Percentiles rank a stretch among this genome's conserved stretches.
phyloP scores from a whole-genome alignment of 2,329 filamentous ascomycete genomes.

The Trichophyton equinum region DNA sequence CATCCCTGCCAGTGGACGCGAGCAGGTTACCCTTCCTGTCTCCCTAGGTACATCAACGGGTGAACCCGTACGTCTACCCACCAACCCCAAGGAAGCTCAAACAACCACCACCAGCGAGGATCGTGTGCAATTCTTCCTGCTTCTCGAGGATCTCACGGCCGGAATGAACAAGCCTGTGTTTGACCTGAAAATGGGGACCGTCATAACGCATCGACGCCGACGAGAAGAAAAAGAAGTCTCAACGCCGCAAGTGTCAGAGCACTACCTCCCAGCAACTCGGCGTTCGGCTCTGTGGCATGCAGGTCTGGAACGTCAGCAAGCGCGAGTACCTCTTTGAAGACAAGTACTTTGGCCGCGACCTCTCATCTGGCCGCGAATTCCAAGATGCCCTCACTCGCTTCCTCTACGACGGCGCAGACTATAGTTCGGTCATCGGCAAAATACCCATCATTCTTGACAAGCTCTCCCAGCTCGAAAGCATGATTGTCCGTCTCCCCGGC shows the following conservation, averaged over 20 bases:
- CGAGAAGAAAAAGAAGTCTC: conserved; percentile 84
- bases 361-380: conserved; percentile 81
- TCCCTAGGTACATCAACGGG: conserved; percentile 15
- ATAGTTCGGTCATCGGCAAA: conserved; percentile 67
- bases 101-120: conserved; percentile 28
- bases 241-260: conserved; percentile 79
- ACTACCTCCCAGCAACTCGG: conserved; percentile 88
- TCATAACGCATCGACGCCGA: conserved; percentile 83
- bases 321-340: conserved; percentile 90
- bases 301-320: conserved; percentile 80
- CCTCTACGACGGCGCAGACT: conserved; percentile 76
- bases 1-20: neutral
- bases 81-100: conserved; percentile 68
- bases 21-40: conserved; percentile 10
- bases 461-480: conserved; percentile 67
- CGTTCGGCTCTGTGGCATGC: conserved; percentile 86
- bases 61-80: conserved; percentile 35
- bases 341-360: conserved; percentile 86
- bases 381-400: conserved; percentile 79
- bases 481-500: conserved; percentile 64
- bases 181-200: conserved; percentile 99
- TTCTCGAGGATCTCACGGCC: conserved; percentile 87
- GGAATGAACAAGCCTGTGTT: conserved; percentile 93
- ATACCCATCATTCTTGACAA: conserved; percentile 81
- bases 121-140: conserved; percentile 80